A percentile compares a stretch with the other conserved stretches of the same genome.
Conservation (phyloP, 2,329 filamentous ascomycete species). For the Didymella glomerata region DNA sequence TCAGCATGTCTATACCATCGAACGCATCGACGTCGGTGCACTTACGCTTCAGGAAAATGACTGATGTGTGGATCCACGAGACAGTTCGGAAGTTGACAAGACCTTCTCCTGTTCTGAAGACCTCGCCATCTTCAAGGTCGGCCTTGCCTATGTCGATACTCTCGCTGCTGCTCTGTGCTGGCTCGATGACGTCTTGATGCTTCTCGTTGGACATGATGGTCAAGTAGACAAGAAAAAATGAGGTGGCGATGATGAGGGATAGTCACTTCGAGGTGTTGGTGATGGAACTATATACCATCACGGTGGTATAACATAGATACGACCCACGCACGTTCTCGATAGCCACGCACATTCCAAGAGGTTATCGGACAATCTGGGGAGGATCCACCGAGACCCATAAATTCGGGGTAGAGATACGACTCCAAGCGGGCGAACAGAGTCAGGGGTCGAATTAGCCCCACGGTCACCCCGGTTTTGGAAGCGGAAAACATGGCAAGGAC, state of each 20-base stretch:
- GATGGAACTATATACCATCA: conserved; percentile 19
- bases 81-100: conserved; percentile 64
- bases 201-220: conserved; percentile 40
- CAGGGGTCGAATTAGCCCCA: conserved; percentile 16
- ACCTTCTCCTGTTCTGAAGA: conserved; percentile 59
- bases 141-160: conserved; percentile 35
- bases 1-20: background rate
- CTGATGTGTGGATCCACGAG: conserved; percentile 60
- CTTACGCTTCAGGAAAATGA: conserved; percentile 62
- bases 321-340: conserved; percentile 21
- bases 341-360: conserved; percentile 2
- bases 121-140: conserved; percentile 53
- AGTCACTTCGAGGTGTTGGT: conserved; percentile 4
- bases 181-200: conserved; percentile 34
- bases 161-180: conserved; percentile 30
- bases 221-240: background rate
- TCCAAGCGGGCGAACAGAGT: conserved; percentile 20
- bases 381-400: conserved; percentile 25
- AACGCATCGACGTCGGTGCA: background rate
- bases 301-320: conserved; percentile 11
- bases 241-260: conserved; percentile 7
- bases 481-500: conserved; percentile 11
- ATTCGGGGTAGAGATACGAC: conserved; percentile 36
- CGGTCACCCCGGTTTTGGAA: conserved; percentile 4
- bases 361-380: conserved; percentile 38